Base-by-base conservation (phyloP, 805 yeast species). In the Sugiyamaella smithiae region DNA sequence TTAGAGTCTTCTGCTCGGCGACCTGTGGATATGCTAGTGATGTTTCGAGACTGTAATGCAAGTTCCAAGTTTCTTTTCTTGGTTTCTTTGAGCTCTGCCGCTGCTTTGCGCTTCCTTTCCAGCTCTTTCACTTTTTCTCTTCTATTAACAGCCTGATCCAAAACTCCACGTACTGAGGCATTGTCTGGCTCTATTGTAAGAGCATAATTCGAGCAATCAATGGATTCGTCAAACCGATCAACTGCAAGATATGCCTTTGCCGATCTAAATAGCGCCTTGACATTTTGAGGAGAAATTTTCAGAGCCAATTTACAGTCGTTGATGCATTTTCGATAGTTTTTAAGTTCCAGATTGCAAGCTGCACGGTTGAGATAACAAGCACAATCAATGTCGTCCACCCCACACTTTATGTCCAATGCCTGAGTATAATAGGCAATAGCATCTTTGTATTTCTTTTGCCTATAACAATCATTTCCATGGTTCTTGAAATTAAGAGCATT, bases 381-480 rank as follows among this genome's bases (percentile, higher is more conserved):
- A 2, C 80, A 76, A 31, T 78, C 78, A 22, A 88, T 68, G 4
- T 68, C 71, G 11, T 67, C 65, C 12, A 75, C 83, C 6, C 57
- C 80, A 61, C 88, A 80, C 40, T 80, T 77, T 31, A 85, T 80
- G 9, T 81, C 88, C 22, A 93, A 60, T 1, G 95, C 98, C 62
- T 86, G 82, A 28, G 83, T 81, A 60, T 93, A 93, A 60, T 73
- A 84, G 47, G 80, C 84, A 36, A 87, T 72, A 0, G 99, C 99
- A 54, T 80, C 80, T 48, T 78, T 75, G 67, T 77, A 93, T 58
- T 82, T 80, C 58, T 84, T 87, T 7, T 71, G 70, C 63, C 80
- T 83, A 68, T 76, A 93, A 50, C 86, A 77, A 12, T 88, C 97
- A 65, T 95, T 93, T 4, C 99, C 99, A 63, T 91, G 97, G 52